These are phyloP conservation scores for Musa balbisiana DNA, from an alignment of 202 grass and related monocot species.

Conservation along the genomic window DNA sequence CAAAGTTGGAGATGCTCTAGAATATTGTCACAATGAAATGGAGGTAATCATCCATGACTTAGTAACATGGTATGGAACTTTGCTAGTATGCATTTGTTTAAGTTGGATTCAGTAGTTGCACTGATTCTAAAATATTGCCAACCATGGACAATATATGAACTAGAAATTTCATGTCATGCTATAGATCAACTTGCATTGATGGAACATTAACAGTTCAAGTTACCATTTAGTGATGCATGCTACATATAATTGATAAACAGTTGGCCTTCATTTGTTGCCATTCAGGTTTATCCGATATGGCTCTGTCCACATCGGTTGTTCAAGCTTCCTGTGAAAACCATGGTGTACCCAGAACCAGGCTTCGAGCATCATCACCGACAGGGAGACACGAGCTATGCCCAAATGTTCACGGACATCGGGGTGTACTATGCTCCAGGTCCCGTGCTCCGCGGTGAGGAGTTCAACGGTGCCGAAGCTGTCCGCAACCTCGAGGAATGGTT, in stretches of 20 bases:
- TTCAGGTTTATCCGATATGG: slow-evolving; percentile 79
- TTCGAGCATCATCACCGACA: slow-evolving; percentile 72
- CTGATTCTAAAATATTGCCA: background rate
- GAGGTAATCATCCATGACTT: slow-evolving; percentile 34
- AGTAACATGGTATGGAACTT: background rate
- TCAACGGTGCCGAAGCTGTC: slow-evolving; percentile 50
- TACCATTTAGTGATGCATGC: background rate
- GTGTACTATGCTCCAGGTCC: slow-evolving; percentile 69
- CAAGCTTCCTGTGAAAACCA: slow-evolving; percentile 79
- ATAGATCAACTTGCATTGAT: no score
- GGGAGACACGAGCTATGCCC: slow-evolving; percentile 67
- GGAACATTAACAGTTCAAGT: no score
- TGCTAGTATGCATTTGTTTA: background rate
- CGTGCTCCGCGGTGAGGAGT: slow-evolving; percentile 57
- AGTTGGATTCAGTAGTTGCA: background rate
- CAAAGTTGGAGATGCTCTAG: slow-evolving; percentile 79
- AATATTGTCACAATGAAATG: slow-evolving; percentile 78
- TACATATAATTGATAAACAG: background rate
- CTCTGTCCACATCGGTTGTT: slow-evolving; percentile 79
- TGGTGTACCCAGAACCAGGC: slow-evolving; percentile 71
- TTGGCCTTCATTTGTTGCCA: background rate
- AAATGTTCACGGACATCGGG: slow-evolving; percentile 83
- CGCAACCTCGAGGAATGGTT: slow-evolving; percentile 67
- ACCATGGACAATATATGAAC: no score
- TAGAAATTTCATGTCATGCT: no score